These are phyloP conservation scores for Alternaria novae-zelandiae DNA, from an alignment of 2,329 filamentous ascomycete species.

Conservation along the genomic window DNA sequence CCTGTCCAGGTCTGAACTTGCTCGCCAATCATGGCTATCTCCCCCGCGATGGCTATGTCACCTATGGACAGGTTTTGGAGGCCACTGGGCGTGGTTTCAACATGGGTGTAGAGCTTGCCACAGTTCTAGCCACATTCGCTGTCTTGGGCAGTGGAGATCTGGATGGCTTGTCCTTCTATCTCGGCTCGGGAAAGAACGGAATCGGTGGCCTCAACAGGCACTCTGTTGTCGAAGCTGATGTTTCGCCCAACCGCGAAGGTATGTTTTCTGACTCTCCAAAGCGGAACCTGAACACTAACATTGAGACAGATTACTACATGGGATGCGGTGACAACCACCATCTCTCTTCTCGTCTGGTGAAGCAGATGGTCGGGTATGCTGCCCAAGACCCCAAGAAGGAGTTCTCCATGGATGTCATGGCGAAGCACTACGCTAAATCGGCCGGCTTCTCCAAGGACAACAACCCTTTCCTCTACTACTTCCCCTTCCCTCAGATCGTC, in stretches of 20 bases:
- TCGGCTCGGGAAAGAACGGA: slow-evolving; percentile 25
- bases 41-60: slow-evolving; percentile 51
- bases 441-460: slow-evolving; percentile 52
- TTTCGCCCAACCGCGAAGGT: slow-evolving; percentile 45
- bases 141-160: slow-evolving; percentile 29
- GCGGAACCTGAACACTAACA: slow-evolving; percentile 31
- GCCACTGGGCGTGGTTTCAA: slow-evolving; percentile 28
- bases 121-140: slow-evolving; percentile 39
- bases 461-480: slow-evolving; percentile 53
- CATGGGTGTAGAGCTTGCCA: slow-evolving; percentile 36
- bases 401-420: slow-evolving; percentile 37
- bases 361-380: slow-evolving; percentile 19
- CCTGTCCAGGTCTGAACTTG: slow-evolving; percentile 61
- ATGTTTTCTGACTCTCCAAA: slow-evolving; percentile 25
- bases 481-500: slow-evolving; percentile 52
- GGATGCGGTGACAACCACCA: slow-evolving; percentile 52
- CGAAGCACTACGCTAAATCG: slow-evolving; percentile 37
- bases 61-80: slow-evolving; percentile 19
- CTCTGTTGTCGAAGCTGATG: slow-evolving; percentile 51
- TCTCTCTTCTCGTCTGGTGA: slow-evolving; percentile 34
- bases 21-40: slow-evolving; percentile 61
- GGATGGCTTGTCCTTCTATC: slow-evolving; percentile 26
- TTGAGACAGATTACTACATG: slow-evolving; percentile 42
- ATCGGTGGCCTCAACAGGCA: slow-evolving; percentile 44
- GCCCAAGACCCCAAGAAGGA: slow-evolving; percentile 26